Conservation (phyloP, 371 early-diverging fungal genomes). For the Mucor indicus region DNA sequence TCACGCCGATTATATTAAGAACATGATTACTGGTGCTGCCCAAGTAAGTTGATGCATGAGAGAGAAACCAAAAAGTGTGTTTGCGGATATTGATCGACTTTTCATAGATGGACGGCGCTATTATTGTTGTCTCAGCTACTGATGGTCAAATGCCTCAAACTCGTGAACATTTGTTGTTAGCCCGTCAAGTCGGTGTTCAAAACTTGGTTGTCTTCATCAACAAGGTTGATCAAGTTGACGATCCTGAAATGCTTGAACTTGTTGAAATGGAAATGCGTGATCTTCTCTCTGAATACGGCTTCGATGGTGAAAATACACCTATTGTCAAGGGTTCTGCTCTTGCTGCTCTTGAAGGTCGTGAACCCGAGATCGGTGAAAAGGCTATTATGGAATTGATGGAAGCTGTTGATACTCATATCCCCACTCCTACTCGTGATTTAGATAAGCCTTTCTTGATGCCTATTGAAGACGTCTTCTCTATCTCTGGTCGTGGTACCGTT, state of each 20-base stretch:
- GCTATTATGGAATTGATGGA: conserved; percentile 89
- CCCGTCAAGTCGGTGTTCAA: conserved; percentile 95
- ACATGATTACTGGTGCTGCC: conserved; percentile 99
- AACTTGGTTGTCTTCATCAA: conserved; percentile 97
- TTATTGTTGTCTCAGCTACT: conserved; percentile 97
- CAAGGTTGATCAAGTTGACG: conserved; percentile 98
- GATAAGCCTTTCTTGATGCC: conserved; percentile 99
- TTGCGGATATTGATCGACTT: neutral
- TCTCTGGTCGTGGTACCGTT: conserved; percentile 99
- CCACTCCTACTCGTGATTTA: conserved; percentile 91
- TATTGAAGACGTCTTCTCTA: conserved; percentile 96
- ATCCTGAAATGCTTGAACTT: conserved; percentile 96
- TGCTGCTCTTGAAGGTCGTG: conserved; percentile 91
- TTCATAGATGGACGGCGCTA: conserved; percentile 92
- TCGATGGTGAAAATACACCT: conserved; percentile 91
- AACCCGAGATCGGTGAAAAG: conserved; percentile 90
- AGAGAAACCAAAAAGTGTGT: conserved; percentile 22
- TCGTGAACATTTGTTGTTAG: conserved; percentile 96
- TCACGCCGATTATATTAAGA: conserved; percentile 99
- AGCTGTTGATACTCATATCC: conserved; percentile 92
- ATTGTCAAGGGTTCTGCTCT: conserved; percentile 96
- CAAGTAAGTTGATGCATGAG: conserved; percentile 54
- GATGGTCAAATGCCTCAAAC: conserved; percentile 96
- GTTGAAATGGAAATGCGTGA: conserved; percentile 99
- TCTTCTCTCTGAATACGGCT: conserved; percentile 88